phyloP scores from a whole-genome alignment of 192 early-diverging fungal genomes.

The Coemansia sp. region DNA sequence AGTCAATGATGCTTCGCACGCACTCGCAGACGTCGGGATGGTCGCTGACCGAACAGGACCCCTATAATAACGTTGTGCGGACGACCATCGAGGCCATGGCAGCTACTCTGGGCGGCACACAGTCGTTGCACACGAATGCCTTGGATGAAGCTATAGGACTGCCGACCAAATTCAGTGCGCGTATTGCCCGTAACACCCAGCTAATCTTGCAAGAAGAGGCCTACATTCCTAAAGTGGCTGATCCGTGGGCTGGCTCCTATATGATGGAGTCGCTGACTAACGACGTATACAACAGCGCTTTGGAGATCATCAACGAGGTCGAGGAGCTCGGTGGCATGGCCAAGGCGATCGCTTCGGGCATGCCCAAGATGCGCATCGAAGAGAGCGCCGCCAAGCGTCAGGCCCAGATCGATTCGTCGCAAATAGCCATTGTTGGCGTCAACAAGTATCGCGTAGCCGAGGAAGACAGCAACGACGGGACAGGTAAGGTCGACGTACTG shows the following conservation, averaged over 20 bases:
- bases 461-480: conserved; percentile 47
- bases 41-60: conserved; percentile 90
- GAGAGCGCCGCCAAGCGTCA: conserved; percentile 86
- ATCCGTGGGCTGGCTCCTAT: conserved; percentile 91
- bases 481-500: conserved; percentile 58
- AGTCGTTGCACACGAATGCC: conserved; percentile 92
- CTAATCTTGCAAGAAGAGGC: conserved; percentile 88
- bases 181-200: conserved; percentile 91
- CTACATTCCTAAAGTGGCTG: conserved; percentile 83
- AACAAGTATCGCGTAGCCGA: conserved; percentile 79
- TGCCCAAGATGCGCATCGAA: conserved; percentile 88
- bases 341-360: conserved; percentile 83
- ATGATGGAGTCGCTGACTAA: conserved; percentile 93
- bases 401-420: conserved; percentile 85
- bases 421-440: conserved; percentile 86
- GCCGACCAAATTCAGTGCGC: conserved; percentile 80
- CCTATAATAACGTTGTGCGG: conserved; percentile 88
- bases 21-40: conserved; percentile 93
- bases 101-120: conserved; percentile 87
- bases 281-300: conserved; percentile 71
- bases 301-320: conserved; percentile 73
- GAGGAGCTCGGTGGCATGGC: conserved; percentile 90
- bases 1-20: conserved; percentile 80
- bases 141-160: conserved; percentile 89
- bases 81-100: conserved; percentile 92